phyloP scores from a whole-genome alignment of 768 basidiomycete species.

The Tylopilus vinaceipallidus region DNA sequence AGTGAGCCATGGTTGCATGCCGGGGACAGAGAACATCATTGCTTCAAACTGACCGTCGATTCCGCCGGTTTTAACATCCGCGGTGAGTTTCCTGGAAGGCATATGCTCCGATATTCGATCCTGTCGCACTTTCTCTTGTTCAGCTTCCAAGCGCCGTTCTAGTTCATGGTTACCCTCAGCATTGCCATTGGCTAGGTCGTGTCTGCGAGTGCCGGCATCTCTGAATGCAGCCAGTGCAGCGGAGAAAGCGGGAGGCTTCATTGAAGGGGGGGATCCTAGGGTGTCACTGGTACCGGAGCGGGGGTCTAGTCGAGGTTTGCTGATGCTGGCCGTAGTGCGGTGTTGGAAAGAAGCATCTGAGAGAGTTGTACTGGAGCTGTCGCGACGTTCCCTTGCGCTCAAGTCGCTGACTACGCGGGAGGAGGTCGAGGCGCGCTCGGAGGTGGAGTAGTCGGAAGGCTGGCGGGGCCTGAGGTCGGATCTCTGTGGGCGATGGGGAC shows the following conservation, averaged over 20 bases:
- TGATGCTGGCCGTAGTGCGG: slow-evolving; percentile 29
- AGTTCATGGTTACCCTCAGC: slow-evolving; percentile 55
- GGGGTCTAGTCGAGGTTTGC: slow-evolving; percentile 18
- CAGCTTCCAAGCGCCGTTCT: slow-evolving; percentile 58
- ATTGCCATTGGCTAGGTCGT: slow-evolving; percentile 49
- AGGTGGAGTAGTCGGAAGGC: slow-evolving; percentile 49
- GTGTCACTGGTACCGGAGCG: slow-evolving; percentile 16
- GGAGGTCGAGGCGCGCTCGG: slow-evolving; percentile 48
- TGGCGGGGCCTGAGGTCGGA: slow-evolving; percentile 61
- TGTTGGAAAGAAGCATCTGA: slow-evolving; percentile 41
- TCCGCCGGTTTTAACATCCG: slow-evolving; percentile 67
- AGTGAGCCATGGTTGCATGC: background rate
- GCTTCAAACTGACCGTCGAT: slow-evolving; percentile 69
- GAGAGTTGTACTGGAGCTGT: slow-evolving; percentile 49
- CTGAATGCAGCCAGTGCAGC: slow-evolving; percentile 71
- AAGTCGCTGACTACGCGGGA: slow-evolving; percentile 36
- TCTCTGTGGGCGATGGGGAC: slow-evolving; percentile 63
- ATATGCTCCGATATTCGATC: slow-evolving; percentile 67
- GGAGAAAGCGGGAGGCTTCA: slow-evolving; percentile 45
- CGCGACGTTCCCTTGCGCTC: slow-evolving; percentile 37
- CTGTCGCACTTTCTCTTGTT: slow-evolving; percentile 64
- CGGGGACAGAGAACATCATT: background rate
- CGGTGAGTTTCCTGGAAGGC: slow-evolving; percentile 52
- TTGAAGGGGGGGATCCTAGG: slow-evolving; percentile 30
- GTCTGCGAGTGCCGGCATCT: slow-evolving; percentile 52